phyloP scores from a whole-genome alignment of 805 yeast species.

The Blastobotrys terrestris region DNA sequence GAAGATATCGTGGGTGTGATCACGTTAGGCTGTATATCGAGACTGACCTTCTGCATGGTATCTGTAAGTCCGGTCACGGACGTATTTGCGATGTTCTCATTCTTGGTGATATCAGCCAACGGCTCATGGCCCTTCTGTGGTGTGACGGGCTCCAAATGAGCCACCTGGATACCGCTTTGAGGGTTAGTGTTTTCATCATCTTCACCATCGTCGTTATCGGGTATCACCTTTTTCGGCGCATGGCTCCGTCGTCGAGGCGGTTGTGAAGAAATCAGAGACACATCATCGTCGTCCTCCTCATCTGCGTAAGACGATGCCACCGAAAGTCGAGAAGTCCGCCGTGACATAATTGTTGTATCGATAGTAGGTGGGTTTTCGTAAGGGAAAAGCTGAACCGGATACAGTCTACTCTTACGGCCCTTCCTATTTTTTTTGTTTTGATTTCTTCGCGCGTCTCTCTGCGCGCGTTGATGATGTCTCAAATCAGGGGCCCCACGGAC shows the following conservation, averaged over 20 bases:
- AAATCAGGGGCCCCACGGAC: background rate
- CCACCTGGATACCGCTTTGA: conserved; percentile 10
- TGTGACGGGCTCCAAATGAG: conserved; percentile 16
- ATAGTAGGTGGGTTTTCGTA: too few species aligned
- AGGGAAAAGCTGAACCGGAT: too few species aligned
- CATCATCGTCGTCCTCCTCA: background rate
- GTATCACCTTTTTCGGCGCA: background rate
- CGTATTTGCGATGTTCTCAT: conserved; percentile 1
- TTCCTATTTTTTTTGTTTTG: background rate
- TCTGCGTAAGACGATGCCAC: background rate
- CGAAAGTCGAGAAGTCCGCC: background rate
- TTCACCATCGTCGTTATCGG: conserved; percentile 2
- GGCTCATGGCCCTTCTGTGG: background rate
- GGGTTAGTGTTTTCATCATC: conserved; percentile 1
- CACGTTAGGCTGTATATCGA: conserved; percentile 1
- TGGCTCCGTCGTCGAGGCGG: background rate
- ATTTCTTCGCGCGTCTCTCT: background rate
- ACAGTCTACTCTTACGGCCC: too few species aligned
- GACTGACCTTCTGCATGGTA: conserved; percentile 2
- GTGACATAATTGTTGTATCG: background rate
- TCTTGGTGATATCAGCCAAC: conserved; percentile 4
- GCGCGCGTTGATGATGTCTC: background rate
- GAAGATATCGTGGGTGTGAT: background rate
- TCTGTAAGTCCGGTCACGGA: background rate
- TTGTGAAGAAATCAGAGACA: background rate